Evolutionary conservation across 2,329 filamentous ascomycete genomes (phyloP), one percentile per base, ranked within the genome.

Genomic region (Pyricularia grisea): DNA sequence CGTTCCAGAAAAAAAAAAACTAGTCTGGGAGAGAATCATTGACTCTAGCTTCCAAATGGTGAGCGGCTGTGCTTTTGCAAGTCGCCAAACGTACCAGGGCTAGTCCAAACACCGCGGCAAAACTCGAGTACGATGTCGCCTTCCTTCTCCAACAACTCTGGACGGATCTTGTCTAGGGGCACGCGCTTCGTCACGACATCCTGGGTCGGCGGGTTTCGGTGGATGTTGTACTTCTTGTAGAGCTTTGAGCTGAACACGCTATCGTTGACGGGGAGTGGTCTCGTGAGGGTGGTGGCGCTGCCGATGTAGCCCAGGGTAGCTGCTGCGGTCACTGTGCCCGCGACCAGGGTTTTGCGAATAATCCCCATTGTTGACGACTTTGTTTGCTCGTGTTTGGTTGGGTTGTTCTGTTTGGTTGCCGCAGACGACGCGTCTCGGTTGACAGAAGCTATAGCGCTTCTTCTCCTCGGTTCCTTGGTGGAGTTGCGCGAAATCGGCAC

Each of bases 51-150:
- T 31, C 61, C 25, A 9, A 23, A 17, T 66, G 6, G 42, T 55
- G 42, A 55, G 20, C 42, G n/a, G 42, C 73, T 68, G 67, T 65
- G 64, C 28, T 27, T 33, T 12, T 66, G 31, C 14, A 23, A 20
- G 27, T 30, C 65, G 64, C 25, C 4, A 64, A 66, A 79, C 83
- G 71, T 77, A 91, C 89, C 89, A 76, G 83, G 82, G 69, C 87
- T 88, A 71, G 85, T 84, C 89, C 87, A 92, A 66, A 91, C 79
- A 64, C 88, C 88, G 14, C 87, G 86, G 75, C 88, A 90, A 75
- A 91, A 91, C 72, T 86, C 87, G 6, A 90, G 82, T 1, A 85
- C 84, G 66, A 92, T 80, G 1, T 81, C 82, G 31, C 80, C 79
- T 72, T 87, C 87, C 72, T 86, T 83, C 74, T 90, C 81, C 17